Conservation (phyloP, 768 basidiomycete genomes). For the Panaeolus cyanescens region DNA sequence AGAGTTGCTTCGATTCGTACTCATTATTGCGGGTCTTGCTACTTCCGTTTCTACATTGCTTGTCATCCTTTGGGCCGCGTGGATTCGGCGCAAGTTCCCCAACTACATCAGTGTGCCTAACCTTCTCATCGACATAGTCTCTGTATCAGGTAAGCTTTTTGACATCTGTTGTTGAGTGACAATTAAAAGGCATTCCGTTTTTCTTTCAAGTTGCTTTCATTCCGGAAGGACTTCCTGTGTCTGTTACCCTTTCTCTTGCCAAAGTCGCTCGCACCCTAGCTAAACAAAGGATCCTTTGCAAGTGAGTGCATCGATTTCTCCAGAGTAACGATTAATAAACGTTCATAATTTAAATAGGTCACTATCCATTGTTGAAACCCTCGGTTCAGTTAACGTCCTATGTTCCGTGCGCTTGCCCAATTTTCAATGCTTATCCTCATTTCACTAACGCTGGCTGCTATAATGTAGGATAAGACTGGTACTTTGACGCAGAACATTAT, state of each 20-base stretch:
- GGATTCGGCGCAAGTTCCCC: slow-evolving; percentile 37
- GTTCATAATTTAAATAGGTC: slow-evolving; percentile 32
- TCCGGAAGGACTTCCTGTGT: slow-evolving; percentile 55
- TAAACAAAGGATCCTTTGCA: slow-evolving; percentile 52
- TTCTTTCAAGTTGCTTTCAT: slow-evolving; percentile 37
- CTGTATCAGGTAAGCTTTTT: slow-evolving; percentile 42
- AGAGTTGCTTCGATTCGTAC: slow-evolving; percentile 57
- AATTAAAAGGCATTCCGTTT: background rate
- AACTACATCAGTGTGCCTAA: slow-evolving; percentile 48
- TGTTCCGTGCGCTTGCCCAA: slow-evolving; percentile 27
- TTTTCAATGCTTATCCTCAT: background rate
- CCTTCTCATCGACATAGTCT: slow-evolving; percentile 59
- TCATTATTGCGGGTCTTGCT: slow-evolving; percentile 51
- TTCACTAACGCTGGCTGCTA: background rate
- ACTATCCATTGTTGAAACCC: slow-evolving; percentile 65
- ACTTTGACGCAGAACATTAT: slow-evolving; percentile 63
- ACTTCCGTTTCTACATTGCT: slow-evolving; percentile 43
- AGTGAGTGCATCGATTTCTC: slow-evolving; percentile 17
- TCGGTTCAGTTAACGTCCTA: slow-evolving; percentile 60
- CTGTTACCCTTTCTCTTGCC: slow-evolving; percentile 54
- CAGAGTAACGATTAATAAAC: background rate
- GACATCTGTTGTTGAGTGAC: slow-evolving; percentile 5
- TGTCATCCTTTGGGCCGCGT: slow-evolving; percentile 48
- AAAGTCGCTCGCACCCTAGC: slow-evolving; percentile 36
- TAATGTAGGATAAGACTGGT: slow-evolving; percentile 54